Conservation (phyloP, 176 grass and related monocot genomes). For the Oryza nivara region DNA sequence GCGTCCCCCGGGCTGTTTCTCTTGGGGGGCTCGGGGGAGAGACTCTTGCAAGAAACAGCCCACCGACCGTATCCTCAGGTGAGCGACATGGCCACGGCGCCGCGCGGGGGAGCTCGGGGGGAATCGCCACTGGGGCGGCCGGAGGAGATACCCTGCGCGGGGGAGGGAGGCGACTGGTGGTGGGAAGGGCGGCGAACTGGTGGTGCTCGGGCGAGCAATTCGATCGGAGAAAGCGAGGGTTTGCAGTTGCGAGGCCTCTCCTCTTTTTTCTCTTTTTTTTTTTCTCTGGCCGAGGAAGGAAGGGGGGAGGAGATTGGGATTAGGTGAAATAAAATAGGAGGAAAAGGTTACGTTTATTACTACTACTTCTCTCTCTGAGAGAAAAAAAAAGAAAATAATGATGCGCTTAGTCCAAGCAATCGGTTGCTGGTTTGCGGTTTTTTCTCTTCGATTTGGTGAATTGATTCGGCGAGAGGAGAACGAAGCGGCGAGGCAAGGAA, state of each 20-base stretch:
- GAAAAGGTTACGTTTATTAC: neutral
- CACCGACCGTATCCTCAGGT: conserved; percentile 61
- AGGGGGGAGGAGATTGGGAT: conserved; percentile 10
- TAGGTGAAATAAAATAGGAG: conserved; percentile 40
- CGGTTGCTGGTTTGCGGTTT: conserved; percentile 24
- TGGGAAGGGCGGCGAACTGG: conserved; percentile 44
- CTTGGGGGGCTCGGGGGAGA: conserved; percentile 55
- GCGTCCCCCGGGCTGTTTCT: conserved; percentile 64
- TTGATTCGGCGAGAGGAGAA: conserved; percentile 7
- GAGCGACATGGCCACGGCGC: conserved; percentile 47
- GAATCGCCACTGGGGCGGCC: conserved; percentile 28
- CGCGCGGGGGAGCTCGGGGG: neutral
- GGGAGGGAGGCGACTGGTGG: conserved; percentile 15
- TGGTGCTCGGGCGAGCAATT: conserved; percentile 48
- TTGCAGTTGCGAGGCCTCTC: conserved; percentile 22
- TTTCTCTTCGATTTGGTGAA: neutral
- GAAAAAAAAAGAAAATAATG: neutral
- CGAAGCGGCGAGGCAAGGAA: conserved; percentile 10
- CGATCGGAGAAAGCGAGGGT: conserved; percentile 64
- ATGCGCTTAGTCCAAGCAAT: neutral
- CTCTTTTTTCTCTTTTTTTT: neutral
- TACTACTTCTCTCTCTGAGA: neutral
- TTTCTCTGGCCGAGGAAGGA: neutral
- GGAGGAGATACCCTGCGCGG: conserved; percentile 30
- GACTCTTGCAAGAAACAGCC: conserved; percentile 68